Evolutionary conservation across 2,329 filamentous ascomycete species (phyloP), one percentile per base, ranked within the genome.

Genomic region (Tolypocladium tundrense): DNA sequence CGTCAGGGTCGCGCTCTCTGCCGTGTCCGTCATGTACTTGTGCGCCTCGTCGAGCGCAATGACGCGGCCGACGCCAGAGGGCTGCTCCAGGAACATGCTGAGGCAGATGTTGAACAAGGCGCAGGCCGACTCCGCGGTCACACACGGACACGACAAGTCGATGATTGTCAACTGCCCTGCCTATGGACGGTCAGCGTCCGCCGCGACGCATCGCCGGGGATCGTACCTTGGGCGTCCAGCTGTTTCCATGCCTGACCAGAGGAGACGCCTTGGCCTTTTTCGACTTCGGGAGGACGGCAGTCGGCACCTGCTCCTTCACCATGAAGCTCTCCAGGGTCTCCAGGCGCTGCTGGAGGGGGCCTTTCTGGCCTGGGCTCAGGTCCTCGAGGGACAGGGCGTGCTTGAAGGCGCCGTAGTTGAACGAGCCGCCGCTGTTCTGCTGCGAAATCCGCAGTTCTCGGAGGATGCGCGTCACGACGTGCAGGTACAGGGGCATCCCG

Each of bases 41-140:
- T 94, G 89, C 0, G 89, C 89, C 67, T 93, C 88, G 61, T 93
- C 88, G 0, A 92, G 74, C 0, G 87, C 87, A 16, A 92, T 71
- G 42, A 91, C 75, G 5, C 84, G 78, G 0, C 86, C 83, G 0
- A 77, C 10, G 0, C 57, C 37, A 53, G 59, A 67, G 3, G 60
- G 52, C 53, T 82, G 75, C 59, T 87, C 81, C 0, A 90, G 69
- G 65, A 90, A 90, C 0, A 89, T 71, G 2, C 78, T 78, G 1
- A 93, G 74, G 24, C 83, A 87, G 45, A 91, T 86, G 56, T 88
- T 85, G 70, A 93, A 93, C 0, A 93, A 73, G 0, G 82, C 77
- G 65, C 88, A 93, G 0, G 88, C 88, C 42, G 81, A 83, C 31
- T 85, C 80, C 0, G 83, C 69, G 0, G 85, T 85, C 6, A 91